These are phyloP conservation scores for Chlorella vulgaris DNA, from an alignment of 139 green algal species.

Conservation along the genomic window DNA sequence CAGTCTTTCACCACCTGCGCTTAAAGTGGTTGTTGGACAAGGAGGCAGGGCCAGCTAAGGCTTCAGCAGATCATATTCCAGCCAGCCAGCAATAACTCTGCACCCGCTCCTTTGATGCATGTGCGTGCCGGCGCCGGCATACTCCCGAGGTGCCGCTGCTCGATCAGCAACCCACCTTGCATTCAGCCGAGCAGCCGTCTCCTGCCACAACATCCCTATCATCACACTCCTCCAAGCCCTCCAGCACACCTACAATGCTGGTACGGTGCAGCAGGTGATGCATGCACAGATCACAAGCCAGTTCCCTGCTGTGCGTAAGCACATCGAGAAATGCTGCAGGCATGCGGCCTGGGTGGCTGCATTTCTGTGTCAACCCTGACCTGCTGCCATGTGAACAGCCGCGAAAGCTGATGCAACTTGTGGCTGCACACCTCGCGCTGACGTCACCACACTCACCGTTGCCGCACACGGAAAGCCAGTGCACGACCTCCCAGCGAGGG, in stretches of 20 bases:
- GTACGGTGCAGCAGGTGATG: no score
- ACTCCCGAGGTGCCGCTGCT: no score
- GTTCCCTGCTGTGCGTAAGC: no score
- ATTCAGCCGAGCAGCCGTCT: conserved; percentile 75
- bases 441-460: conserved; percentile 53
- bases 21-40: neutral
- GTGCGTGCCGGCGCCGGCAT: no score
- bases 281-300: no score
- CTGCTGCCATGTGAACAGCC: neutral
- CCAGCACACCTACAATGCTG: conserved; percentile 55
- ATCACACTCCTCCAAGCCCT: conserved; percentile 87
- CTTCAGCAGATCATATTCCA: no score
- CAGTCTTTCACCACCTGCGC: conserved; percentile 38
- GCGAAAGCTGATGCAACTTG: neutral
- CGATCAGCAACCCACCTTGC: conserved; percentile 43
- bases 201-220: conserved; percentile 68
- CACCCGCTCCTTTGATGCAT: no score
- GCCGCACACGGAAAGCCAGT: conserved; percentile 77
- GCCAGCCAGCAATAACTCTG: no score
- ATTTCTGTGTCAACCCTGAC: no score
- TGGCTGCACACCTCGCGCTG: neutral
- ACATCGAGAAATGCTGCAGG: neutral
- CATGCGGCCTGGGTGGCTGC: no score
- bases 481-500: conserved; percentile 76
- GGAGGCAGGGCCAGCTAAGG: neutral